A percentile compares a stretch with the other conserved stretches of the same genome.
Conservation (phyloP, 345 rosid species). For the Euphorbia pulcherrima region DNA sequence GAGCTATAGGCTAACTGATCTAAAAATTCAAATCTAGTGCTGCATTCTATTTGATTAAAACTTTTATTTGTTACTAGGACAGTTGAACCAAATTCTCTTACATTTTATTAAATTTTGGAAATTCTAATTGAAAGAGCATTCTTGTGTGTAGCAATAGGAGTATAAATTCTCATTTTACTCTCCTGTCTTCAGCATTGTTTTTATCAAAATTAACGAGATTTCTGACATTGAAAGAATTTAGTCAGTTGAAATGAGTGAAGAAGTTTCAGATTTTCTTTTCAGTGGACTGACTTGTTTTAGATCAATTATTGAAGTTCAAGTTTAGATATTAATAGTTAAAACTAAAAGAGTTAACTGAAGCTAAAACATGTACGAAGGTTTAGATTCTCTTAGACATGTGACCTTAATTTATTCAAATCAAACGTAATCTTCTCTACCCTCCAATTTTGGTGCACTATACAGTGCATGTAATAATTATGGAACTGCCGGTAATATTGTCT, state of each 20-base stretch:
- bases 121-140: not conserved
- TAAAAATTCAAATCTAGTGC: not conserved
- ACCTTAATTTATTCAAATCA: not conserved
- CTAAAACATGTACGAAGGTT: not conserved
- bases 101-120: not conserved
- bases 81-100: not conserved
- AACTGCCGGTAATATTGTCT: too few relatives aligned
- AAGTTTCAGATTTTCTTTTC: not conserved
- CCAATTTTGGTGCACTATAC: not conserved
- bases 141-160: not conserved
- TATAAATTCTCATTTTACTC: not conserved
- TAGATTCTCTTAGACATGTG: not conserved
- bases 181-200: not conserved
- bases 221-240: not conserved
- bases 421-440: not conserved
- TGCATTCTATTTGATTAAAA: not conserved
- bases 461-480: too few relatives aligned
- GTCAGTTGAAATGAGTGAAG: not conserved
- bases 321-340: not conserved
- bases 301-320: not conserved
- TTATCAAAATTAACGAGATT: not conserved
- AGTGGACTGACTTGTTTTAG: not conserved
- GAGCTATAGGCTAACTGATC: not conserved
- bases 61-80: not conserved
- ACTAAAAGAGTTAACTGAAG: not conserved